Evolutionary conservation across 2,329 filamentous ascomycete genomes (phyloP), one percentile per base, ranked within the genome.

Genomic region (Dactylellina leptospora): DNA sequence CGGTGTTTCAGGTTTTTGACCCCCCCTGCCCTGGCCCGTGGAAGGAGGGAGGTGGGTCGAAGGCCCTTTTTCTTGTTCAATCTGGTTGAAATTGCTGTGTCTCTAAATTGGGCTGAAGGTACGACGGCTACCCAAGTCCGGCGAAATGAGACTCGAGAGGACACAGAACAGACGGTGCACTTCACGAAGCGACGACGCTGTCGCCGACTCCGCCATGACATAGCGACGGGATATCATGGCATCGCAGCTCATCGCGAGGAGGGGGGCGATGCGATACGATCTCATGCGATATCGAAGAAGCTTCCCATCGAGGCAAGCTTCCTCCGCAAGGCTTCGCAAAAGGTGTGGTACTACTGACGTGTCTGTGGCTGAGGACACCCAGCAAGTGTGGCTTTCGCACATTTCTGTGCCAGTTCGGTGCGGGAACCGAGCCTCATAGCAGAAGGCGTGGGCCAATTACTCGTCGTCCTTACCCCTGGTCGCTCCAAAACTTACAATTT

Each of bases 261-360:
- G 30, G 45, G 13, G 25, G 58, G 18, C 22, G 25, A 60, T 56
- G 60, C 60, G 42, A 55, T 71, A 54, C 22, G 16, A 55, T 51
- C 23, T 16, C 18, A 64, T 47, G 51, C 55, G 68, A 72, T 72
- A 54, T 48, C 59, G 50, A 48, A 27, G 36, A 22, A 40, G 36
- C 36, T n/a, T 40, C 36, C 18, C 5, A 40, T 16, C 11, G 18
- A 22, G 58, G 22, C 28, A 11, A n/a, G n/a, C n/a, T n/a, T n/a
- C n/a, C n/a, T n/a, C n/a, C n/a, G n/a, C n/a, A n/a, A n/a, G n/a
- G n/a, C n/a, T n/a, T n/a, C n/a, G n/a, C n/a, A n/a, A n/a, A n/a
- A n/a, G 55, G 66, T 61, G 68, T 72, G 68, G 47, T 50, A 58
- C n/a, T n/a, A n/a, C 68, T 72, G 68, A 72, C 68, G 68, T 72